phyloP scores from a whole-genome alignment of 2,329 filamentous ascomycete genomes.

The Xylaria multiplex region DNA sequence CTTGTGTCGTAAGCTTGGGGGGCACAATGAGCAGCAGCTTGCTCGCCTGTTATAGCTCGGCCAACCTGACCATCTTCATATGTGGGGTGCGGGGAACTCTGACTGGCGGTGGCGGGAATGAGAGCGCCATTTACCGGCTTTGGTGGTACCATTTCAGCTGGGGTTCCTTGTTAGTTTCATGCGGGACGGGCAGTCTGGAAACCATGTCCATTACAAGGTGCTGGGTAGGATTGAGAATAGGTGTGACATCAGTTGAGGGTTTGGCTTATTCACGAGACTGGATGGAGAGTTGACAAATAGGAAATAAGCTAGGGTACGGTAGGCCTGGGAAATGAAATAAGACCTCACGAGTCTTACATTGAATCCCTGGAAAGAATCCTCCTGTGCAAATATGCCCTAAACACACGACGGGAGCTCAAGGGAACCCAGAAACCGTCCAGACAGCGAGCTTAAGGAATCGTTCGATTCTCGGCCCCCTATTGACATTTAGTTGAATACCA shows the following conservation, averaged over 20 bases:
- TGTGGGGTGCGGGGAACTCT: constrained; percentile 48
- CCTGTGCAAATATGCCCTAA: neutral
- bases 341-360: constrained; percentile 23
- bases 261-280: constrained; percentile 26
- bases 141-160: constrained; percentile 37
- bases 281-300: constrained; percentile 33
- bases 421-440: constrained; percentile 10
- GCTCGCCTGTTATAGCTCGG: constrained; percentile 42
- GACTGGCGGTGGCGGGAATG: constrained; percentile 45
- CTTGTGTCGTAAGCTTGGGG: constrained; percentile 24
- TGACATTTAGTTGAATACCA: constrained; percentile 13
- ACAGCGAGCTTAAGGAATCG: constrained; percentile 17
- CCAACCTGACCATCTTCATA: constrained; percentile 37
- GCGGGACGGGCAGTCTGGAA: constrained; percentile 31
- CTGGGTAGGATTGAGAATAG: constrained; percentile 28
- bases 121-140: constrained; percentile 35
- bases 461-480: constrained; percentile 21
- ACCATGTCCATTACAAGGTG: constrained; percentile 18
- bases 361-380: constrained; percentile 4
- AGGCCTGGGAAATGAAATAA: constrained; percentile 18
- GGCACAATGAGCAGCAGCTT: constrained; percentile 34
- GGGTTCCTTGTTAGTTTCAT: constrained; percentile 37
- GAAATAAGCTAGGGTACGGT: constrained; percentile 12
- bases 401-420: neutral
- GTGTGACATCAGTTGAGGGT: constrained; percentile 29